Evolutionary conservation across 495 filamentous ascomycete genomes (phyloP).

Genomic region (Saxophila tyrrhenica): DNA sequence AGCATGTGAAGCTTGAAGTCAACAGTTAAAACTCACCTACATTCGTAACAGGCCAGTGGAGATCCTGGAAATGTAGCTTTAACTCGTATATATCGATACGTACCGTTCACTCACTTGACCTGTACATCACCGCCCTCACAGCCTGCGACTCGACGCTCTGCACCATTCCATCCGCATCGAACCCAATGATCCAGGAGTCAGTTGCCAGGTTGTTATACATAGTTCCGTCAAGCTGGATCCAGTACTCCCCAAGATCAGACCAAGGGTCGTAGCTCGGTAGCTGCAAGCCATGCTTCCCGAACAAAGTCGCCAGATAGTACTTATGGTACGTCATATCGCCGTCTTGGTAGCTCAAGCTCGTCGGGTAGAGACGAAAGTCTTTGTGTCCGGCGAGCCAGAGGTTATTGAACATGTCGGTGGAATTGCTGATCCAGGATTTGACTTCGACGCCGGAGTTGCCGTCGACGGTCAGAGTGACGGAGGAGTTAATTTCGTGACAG

Average conservation of each 20-base stretch:
- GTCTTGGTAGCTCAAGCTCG: background rate
- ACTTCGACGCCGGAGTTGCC: background rate
- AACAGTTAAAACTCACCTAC: too few species aligned
- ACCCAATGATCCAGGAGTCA: background rate
- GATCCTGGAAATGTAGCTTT: too few species aligned
- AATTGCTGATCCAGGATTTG: background rate
- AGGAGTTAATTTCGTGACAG: background rate
- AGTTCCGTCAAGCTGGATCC: background rate
- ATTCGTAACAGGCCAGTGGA: too few species aligned
- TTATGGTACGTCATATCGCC: background rate
- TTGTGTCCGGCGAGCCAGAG: background rate
- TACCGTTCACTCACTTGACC: background rate
- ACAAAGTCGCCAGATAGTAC: background rate
- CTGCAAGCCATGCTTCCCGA: background rate
- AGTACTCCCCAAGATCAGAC: background rate
- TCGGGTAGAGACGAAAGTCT: background rate
- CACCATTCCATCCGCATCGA: background rate
- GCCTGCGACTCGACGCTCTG: background rate
- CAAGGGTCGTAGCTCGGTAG: background rate
- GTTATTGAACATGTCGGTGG: background rate
- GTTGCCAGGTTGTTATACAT: background rate
- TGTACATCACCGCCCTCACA: background rate
- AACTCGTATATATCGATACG: too few species aligned
- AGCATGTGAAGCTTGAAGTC: too few species aligned
- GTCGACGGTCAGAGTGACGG: background rate